A percentile compares a stretch with the other conserved stretches of the same genome.
phyloP scores from a whole-genome alignment of 176 grass and related monocot species.

The Musa troglodytarum region DNA sequence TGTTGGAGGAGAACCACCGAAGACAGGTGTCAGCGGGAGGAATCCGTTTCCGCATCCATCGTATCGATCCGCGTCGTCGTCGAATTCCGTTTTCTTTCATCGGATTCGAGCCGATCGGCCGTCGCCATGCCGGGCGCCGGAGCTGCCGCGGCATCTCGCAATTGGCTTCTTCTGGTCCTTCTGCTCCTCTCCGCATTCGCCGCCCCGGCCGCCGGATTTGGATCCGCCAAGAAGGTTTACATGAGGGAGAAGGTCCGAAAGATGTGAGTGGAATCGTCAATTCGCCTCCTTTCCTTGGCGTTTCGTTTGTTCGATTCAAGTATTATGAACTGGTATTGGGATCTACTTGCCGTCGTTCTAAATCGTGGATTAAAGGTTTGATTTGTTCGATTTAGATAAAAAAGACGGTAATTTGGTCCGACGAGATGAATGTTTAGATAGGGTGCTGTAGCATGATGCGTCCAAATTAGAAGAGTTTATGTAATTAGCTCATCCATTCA shows the following conservation, averaged over 20 bases:
- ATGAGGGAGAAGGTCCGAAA: conserved; percentile 79
- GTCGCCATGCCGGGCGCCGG: neutral
- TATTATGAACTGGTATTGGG: neutral
- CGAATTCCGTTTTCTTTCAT: neutral
- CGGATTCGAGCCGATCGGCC: neutral
- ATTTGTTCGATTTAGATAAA: neutral
- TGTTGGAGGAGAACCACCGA: too few relatives aligned
- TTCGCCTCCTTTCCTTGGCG: neutral
- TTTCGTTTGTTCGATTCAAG: neutral
- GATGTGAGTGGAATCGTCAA: conserved; percentile 44
- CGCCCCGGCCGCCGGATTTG: conserved; percentile 27
- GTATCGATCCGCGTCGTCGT: neutral
- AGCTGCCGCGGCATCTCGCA: neutral
- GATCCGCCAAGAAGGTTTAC: conserved; percentile 38
- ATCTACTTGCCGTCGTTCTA: neutral
- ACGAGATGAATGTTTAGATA: neutral
- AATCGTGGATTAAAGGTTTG: neutral
- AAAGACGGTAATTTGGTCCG: neutral
- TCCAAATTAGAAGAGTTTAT: too few relatives aligned
- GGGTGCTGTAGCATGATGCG: too few relatives aligned
- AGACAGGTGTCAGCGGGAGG: too few relatives aligned
- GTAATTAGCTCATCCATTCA: neutral
- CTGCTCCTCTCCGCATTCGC: neutral
- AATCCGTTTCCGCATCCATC: neutral
- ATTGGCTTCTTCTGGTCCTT: neutral